phyloP scores from a whole-genome alignment of 768 basidiomycete genomes.

The Leccinum aurantiacum region DNA sequence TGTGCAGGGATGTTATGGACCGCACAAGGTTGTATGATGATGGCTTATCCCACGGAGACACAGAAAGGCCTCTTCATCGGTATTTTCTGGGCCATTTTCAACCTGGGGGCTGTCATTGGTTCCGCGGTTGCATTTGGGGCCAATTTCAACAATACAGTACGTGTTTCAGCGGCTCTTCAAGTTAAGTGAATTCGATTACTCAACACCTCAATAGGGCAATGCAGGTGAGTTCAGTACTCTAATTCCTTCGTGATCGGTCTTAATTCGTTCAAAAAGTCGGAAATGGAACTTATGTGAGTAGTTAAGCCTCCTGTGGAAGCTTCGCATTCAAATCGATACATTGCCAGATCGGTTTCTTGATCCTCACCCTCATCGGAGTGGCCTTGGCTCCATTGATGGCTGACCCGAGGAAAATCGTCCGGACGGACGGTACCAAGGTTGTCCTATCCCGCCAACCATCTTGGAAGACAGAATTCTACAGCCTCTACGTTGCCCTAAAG shows the following conservation, averaged over 20 bases:
- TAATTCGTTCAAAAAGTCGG: conserved; percentile 41
- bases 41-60: conserved; percentile 77
- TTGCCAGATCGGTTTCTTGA: conserved; percentile 69
- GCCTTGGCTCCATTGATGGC: conserved; percentile 68
- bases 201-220: conserved; percentile 22
- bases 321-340: neutral
- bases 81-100: conserved; percentile 85
- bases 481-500: conserved; percentile 64
- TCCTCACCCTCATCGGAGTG: conserved; percentile 70
- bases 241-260: conserved; percentile 1
- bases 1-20: conserved; percentile 78
- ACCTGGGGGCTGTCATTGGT: conserved; percentile 77
- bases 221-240: conserved; percentile 24
- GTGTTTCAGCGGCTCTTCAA: conserved; percentile 17
- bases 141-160: conserved; percentile 63
- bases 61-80: conserved; percentile 78
- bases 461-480: conserved; percentile 74
- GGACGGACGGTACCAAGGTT: conserved; percentile 74
- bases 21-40: conserved; percentile 81
- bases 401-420: conserved; percentile 67
- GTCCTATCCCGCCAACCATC: conserved; percentile 62
- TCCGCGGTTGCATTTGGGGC: conserved; percentile 70
- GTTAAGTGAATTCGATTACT: neutral
- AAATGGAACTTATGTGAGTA: conserved; percentile 73
- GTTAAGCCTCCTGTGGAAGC: neutral